phyloP scores from a whole-genome alignment of 1,139 yeast species.

The Torulaspora pretoriensis region DNA sequence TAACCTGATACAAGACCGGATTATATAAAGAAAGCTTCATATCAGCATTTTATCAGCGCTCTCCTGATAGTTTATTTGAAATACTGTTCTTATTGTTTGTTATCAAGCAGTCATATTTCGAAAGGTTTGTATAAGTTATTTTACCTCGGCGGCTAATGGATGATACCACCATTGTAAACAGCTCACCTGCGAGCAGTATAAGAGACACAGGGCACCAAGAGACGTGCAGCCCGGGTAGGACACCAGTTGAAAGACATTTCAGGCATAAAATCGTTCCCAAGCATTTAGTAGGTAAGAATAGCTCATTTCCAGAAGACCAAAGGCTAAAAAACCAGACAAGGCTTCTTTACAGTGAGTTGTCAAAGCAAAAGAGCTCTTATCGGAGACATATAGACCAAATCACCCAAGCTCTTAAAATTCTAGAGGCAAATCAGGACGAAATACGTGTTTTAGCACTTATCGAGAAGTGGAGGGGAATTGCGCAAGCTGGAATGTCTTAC shows the following conservation, averaged over 20 bases:
- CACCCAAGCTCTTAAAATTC: conserved; percentile 38
- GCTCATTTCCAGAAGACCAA: conserved; percentile 7
- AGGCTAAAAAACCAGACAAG: conserved; percentile 8
- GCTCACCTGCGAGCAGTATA: conserved; percentile 5
- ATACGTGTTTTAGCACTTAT: conserved; percentile 34
- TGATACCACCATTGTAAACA: conserved; percentile 9
- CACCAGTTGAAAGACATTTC: neutral
- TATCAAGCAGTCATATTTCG: neutral
- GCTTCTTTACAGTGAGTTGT: conserved; percentile 10
- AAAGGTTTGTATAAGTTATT: neutral
- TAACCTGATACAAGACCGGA: no score
- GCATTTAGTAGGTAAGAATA: neutral
- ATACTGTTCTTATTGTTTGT: no score
- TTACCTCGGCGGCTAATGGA: conserved; percentile 18
- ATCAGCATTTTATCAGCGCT: no score
- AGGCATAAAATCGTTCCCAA: neutral
- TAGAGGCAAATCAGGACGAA: conserved; percentile 30
- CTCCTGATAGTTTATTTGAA: no score
- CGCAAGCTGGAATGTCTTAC: conserved; percentile 44
- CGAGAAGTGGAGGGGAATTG: conserved; percentile 44
- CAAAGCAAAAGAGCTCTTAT: conserved; percentile 11
- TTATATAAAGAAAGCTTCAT: no score
- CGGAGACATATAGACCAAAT: conserved; percentile 34
- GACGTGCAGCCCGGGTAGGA: neutral
- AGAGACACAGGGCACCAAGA: neutral